Base-by-base conservation (phyloP, 208 protist genomes). In the Crithidia sp. region DNA sequence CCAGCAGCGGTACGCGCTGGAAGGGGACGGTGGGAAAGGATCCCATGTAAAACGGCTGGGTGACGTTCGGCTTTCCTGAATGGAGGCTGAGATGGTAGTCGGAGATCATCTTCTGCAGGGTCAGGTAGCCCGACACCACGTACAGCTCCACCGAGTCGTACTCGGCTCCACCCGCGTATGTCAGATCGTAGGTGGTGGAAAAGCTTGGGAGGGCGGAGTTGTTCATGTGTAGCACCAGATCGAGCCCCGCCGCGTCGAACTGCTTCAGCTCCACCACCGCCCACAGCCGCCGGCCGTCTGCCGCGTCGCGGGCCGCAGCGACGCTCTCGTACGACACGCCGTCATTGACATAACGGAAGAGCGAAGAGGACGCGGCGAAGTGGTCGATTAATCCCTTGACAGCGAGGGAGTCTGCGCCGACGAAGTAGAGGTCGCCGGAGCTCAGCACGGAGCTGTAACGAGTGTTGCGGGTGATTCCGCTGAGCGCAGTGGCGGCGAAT, bases 71-170 rank as follows among this genome's bases (percentile, higher is more conserved):
- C 49, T 67, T 4, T 55, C 37, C 36, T 55, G 44, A 3, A 39
- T 6, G 10, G 4, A 4, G 41, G 68, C 16, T 76, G 4, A 85
- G 19, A 57, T 89, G 84, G 53, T 71, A 86, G 57, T 88, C 70
- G 19, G 67, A 77, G 28, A 90, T 67, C 4, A 79, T n/a, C 53
- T 84, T 83, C 64, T 96, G 87, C 43, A 96, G 60, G 4, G 85
- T 85, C 16, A 82, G 37, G 66, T 87, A 96, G 13, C 91, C 91
- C 5, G 89, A 94, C 2, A 76, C 12, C 37, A 91, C 39, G 79
- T 93, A 96, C 76, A 91, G 82, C 65, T 90, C 85, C 0, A 72
- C 67, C 5, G 71, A 72, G 61, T 92, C 84, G 66, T 73, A 87
- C 17, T 68, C 47, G 44, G 71, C 79, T 19, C 76, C 78, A 7